phyloP scores from a whole-genome alignment of 805 yeast species.

The Grigorovia yakushimaensis region DNA sequence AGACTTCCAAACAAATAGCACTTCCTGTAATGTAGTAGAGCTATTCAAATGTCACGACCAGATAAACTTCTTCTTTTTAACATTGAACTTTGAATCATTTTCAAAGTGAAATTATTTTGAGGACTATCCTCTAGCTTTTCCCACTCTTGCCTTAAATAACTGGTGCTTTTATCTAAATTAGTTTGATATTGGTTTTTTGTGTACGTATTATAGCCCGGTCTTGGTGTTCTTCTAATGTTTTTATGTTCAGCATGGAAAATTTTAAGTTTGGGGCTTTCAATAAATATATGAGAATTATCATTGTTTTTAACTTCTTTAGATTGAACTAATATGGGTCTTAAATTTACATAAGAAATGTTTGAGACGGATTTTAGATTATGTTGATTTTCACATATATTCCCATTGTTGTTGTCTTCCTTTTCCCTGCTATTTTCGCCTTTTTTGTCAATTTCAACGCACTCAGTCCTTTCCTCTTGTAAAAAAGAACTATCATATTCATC shows the following conservation, averaged over 20 bases:
- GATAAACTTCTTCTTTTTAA: constrained; percentile 17
- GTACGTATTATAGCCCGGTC: constrained; percentile 3
- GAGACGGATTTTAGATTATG: neutral
- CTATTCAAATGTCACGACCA: neutral
- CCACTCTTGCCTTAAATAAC: neutral
- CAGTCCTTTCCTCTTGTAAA: constrained; percentile 1
- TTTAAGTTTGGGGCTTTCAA: constrained; percentile 5
- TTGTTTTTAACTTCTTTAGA: neutral
- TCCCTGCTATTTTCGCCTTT: neutral
- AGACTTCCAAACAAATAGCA: no score
- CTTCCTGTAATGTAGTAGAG: no score
- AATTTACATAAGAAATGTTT: neutral
- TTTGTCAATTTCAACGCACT: neutral
- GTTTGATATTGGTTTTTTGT: neutral
- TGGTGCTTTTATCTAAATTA: neutral
- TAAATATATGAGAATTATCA: constrained; percentile 6
- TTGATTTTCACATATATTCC: no score
- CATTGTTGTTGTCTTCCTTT: neutral
- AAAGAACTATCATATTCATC: neutral
- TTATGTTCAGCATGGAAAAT: constrained; percentile 5
- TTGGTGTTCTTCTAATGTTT: constrained; percentile 8
- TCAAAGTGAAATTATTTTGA: constrained; percentile 10
- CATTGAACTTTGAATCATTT: constrained; percentile 22
- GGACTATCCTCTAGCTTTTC: neutral
- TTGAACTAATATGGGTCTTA: constrained; percentile 3